These are phyloP conservation scores for Aspergillus pseudoterreus DNA, from an alignment of 2,329 filamentous ascomycete genomes.

Conservation along the genomic window DNA sequence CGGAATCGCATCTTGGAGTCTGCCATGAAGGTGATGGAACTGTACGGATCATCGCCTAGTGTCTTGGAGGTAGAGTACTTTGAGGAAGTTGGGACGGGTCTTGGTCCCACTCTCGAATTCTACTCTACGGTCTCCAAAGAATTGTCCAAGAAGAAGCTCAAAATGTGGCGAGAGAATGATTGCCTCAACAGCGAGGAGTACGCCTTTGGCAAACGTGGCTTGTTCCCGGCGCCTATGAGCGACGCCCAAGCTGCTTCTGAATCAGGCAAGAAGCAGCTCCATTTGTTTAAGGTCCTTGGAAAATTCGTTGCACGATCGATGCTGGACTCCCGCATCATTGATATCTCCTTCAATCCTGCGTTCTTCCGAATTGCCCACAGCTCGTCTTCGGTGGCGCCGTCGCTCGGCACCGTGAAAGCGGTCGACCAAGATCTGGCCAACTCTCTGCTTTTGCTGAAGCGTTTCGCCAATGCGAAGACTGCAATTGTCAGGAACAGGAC, in stretches of 20 bases:
- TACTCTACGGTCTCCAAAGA: conserved; percentile 97
- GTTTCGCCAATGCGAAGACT: conserved; percentile 79
- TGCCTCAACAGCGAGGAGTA: conserved; percentile 68
- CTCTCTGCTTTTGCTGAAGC: conserved; percentile 82
- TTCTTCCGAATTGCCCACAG: conserved; percentile 92
- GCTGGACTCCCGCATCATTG: conserved; percentile 97
- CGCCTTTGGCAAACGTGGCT: conserved; percentile 75
- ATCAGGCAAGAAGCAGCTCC: conserved; percentile 80
- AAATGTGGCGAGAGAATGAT: conserved; percentile 93
- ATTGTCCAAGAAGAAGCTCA: conserved; percentile 95
- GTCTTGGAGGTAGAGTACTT: conserved; percentile 98
- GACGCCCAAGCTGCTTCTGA: conserved; percentile 69
- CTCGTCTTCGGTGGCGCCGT: conserved; percentile 66
- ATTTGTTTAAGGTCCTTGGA: conserved; percentile 87
- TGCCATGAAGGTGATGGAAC: conserved; percentile 96
- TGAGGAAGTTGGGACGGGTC: conserved; percentile 92
- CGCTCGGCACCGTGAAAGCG: conserved; percentile 80
- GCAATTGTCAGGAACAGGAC: conserved; percentile 68
- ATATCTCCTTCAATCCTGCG: conserved; percentile 93
- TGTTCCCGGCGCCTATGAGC: conserved; percentile 90
- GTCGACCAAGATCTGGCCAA: conserved; percentile 84
- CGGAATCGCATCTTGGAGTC: conserved; percentile 93
- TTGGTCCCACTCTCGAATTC: conserved; percentile 94
- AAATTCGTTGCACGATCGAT: conserved; percentile 98
- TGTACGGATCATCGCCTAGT: conserved; percentile 95